Evolutionary conservation across 2,329 filamentous ascomycete species (phyloP).

Genomic region (Pseudogymnoascus sp.): DNA sequence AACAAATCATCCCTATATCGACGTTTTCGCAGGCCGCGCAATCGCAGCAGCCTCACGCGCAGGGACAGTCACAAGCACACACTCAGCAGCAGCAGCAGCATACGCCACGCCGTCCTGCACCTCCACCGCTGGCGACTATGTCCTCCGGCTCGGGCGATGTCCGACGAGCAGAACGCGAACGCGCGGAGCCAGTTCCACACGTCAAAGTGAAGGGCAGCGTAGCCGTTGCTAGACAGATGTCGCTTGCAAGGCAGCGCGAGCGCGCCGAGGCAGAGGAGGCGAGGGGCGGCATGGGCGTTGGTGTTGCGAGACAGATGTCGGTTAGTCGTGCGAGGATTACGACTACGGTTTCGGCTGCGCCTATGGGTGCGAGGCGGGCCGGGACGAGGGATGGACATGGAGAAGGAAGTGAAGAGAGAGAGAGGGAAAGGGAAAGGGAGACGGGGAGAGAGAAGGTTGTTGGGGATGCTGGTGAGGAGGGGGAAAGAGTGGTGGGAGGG

Average conservation of each 20-base stretch:
- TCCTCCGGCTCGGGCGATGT: neutral
- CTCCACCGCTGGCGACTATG: neutral
- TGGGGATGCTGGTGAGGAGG: slow-evolving; percentile 2
- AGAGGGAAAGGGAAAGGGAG: neutral
- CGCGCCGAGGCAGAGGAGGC: neutral
- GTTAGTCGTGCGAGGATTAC: neutral
- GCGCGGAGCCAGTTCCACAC: neutral
- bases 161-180: neutral
- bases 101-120: neutral
- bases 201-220: neutral
- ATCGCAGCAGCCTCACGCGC: neutral
- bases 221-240: neutral
- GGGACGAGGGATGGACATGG: neutral
- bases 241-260: neutral
- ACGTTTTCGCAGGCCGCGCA: neutral
- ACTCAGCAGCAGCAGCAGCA: neutral
- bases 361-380: neutral
- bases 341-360: neutral
- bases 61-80: neutral
- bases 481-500: neutral
- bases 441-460: neutral
- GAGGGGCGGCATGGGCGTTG: neutral
- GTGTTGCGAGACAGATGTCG: neutral
- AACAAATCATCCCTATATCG: neutral
- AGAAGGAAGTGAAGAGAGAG: too few relatives aligned